Evolutionary conservation across 768 basidiomycete species (phyloP).

Genomic region (Boletus patriciae): DNA sequence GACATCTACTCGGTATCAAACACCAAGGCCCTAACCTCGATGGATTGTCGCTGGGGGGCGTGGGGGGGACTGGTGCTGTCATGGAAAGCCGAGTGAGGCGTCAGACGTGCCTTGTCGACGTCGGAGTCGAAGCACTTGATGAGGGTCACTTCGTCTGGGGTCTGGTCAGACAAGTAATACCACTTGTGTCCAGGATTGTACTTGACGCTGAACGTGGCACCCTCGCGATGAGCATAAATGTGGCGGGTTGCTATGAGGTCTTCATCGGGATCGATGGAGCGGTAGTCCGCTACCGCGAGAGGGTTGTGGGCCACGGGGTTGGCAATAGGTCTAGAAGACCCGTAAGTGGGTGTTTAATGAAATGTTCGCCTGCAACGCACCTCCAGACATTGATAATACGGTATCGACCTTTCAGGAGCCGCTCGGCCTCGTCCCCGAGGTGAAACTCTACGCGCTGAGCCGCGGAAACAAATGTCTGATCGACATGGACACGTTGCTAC

Average conservation of each 20-base stretch:
- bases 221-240: conserved; percentile 37
- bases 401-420: conserved; percentile 40
- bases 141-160: conserved; percentile 42
- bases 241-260: conserved; percentile 41
- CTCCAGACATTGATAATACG: conserved; percentile 52
- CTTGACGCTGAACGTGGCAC: conserved; percentile 37
- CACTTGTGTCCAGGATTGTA: conserved; percentile 39
- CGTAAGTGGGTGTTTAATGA: not conserved
- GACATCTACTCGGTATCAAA: conserved; percentile 38
- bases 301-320: conserved; percentile 42
- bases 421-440: conserved; percentile 42
- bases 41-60: conserved; percentile 43
- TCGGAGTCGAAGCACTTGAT: conserved; percentile 50
- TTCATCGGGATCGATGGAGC: conserved; percentile 32
- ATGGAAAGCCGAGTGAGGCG: conserved; percentile 44
- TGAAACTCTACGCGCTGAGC: conserved; percentile 40
- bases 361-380: not conserved
- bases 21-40: conserved; percentile 45
- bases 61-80: conserved; percentile 36
- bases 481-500: conserved; percentile 44
- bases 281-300: conserved; percentile 44
- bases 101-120: conserved; percentile 39
- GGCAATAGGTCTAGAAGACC: conserved; percentile 32
- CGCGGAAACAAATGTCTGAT: conserved; percentile 42
- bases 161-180: conserved; percentile 41